Evolutionary conservation across 2,329 filamentous ascomycete genomes (phyloP), one percentile per base, ranked within the genome.

Genomic region (Metarhizium sp.): DNA sequence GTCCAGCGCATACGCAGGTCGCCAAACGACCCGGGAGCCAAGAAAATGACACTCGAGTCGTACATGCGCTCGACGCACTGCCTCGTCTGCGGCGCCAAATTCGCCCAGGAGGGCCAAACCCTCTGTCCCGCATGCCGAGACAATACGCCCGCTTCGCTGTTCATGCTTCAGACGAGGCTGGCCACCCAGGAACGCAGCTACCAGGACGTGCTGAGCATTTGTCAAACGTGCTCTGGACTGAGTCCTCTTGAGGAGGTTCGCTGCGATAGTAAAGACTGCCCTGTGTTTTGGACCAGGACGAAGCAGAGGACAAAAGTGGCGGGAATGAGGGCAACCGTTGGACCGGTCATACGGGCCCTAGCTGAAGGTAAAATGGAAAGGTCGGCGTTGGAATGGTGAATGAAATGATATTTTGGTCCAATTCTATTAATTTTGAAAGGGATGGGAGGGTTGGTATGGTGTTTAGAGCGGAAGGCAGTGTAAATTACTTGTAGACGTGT

Each of bases 251-350:
- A 96, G 42, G 83, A 87, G 38, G 85, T 96, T n/a, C 78, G 72
- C 45, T 99, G 94, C 66, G 90, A 96, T 66, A 95, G 88, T 68
- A 84, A 88, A 67, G 92, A 96, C 71, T 99, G 94, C 66, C 88
- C 92, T 0, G 90, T 96, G 0, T 97, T 95, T 62, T 97, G 95
- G 71, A 85, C 85, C 36, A 73, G 90, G 14, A 78, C 82, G 53
- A 87, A 84, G 68, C 84, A 88, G 66, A 69, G 69, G 25, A 77
- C 78, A 10, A 75, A 71, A 61, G 67, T 76, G 49, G 65, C 68
- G 40, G 67, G 67, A 2, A 74, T 78, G 64, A 73, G 66, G 61
- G 61, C 55, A 10, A 52, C 59, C 11, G 59, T 61, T 18, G 63
- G 61, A 18, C 71, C 72, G 2, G 67, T 67, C 5, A 70, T 74